phyloP scores from a whole-genome alignment of 805 yeast species.

The Komagataella mondaviorum region DNA sequence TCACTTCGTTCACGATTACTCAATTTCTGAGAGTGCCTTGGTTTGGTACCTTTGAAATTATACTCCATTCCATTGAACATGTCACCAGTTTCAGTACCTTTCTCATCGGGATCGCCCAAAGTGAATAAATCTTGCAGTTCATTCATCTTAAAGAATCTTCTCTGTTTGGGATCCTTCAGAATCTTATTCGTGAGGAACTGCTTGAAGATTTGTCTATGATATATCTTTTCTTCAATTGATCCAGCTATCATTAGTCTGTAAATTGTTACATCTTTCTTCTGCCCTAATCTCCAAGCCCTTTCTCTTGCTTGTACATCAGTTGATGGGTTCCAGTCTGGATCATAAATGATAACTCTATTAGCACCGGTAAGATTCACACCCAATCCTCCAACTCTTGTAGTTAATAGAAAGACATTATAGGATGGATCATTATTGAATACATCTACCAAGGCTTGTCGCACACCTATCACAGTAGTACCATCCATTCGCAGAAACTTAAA shows the following conservation, averaged over 20 bases:
- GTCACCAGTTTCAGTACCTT: constrained; percentile 57
- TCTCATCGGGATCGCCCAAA: constrained; percentile 58
- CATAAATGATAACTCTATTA: constrained; percentile 83
- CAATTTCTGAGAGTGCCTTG: constrained; percentile 20
- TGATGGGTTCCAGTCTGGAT: constrained; percentile 98
- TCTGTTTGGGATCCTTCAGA: constrained; percentile 87
- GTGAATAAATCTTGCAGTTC: constrained; percentile 86
- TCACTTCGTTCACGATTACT: constrained; percentile 10
- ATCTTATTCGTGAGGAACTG: constrained; percentile 89
- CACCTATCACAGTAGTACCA: constrained; percentile 75
- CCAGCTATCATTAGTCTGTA: constrained; percentile 91
- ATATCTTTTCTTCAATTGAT: constrained; percentile 91
- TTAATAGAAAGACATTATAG: constrained; percentile 59
- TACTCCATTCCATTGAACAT: constrained; percentile 38
- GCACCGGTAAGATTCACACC: constrained; percentile 95
- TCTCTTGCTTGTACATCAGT: constrained; percentile 96
- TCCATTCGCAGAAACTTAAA: constrained; percentile 76
- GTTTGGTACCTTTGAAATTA: constrained; percentile 18
- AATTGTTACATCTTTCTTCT: constrained; percentile 80
- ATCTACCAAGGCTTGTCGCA: constrained; percentile 72
- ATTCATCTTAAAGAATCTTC: constrained; percentile 82
- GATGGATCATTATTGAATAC: constrained; percentile 50
- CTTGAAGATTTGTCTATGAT: constrained; percentile 93
- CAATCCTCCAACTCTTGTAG: constrained; percentile 93
- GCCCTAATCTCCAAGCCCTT: constrained; percentile 95